These are phyloP conservation scores for Closterium sp. DNA, from an alignment of 139 green algal genomes.

Conservation along the genomic window DNA sequence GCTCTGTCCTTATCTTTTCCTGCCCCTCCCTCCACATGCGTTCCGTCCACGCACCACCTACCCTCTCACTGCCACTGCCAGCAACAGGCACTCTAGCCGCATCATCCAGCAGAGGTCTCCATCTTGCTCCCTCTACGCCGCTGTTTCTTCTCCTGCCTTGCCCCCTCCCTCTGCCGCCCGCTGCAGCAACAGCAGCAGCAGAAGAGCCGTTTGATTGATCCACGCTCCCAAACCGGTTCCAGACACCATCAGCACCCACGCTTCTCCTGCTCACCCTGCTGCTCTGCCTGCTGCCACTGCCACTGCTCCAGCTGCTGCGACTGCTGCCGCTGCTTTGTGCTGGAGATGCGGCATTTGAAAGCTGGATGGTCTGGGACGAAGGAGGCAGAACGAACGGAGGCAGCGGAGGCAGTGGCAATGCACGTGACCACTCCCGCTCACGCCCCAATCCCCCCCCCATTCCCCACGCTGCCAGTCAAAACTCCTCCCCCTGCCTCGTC, in stretches of 20 bases:
- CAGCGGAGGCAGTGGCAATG: background rate
- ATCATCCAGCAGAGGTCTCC: background rate
- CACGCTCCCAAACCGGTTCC: background rate
- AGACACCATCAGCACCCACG: background rate
- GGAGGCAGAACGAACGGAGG: background rate
- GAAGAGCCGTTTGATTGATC: background rate
- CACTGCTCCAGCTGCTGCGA: background rate
- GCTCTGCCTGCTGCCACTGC: background rate
- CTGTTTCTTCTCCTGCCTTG: background rate
- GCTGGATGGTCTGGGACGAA: background rate
- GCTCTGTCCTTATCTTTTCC: background rate
- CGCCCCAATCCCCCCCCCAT: too few species aligned
- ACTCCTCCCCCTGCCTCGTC: background rate
- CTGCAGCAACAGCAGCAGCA: background rate
- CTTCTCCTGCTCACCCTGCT: background rate
- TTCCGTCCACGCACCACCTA: background rate
- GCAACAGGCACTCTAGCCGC: background rate
- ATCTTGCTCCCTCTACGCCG: background rate
- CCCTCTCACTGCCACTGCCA: background rate
- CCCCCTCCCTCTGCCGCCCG: background rate
- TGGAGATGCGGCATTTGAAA: background rate
- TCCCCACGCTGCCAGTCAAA: background rate
- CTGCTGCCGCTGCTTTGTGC: background rate
- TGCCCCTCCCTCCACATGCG: background rate
- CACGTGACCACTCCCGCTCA: too few species aligned